A percentile compares a stretch with the other conserved stretches of the same genome.
phyloP scores from a whole-genome alignment of 1,284 basidiomycete genomes.

The Apiotrichum veenhuisii region DNA sequence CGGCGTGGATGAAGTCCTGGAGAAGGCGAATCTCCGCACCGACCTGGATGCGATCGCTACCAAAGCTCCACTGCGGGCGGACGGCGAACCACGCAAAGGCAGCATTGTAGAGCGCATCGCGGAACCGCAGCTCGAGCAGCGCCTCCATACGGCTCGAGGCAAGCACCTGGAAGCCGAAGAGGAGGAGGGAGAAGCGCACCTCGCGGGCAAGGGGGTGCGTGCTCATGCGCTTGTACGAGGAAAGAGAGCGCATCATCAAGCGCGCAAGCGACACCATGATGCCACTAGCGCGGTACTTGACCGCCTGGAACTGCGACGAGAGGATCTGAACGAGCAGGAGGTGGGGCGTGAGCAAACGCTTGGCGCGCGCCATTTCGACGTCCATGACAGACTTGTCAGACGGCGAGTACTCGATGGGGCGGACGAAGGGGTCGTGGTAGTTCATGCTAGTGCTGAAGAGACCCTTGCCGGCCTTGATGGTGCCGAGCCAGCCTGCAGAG shows the following conservation, averaged over 20 bases:
- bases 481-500: conserved; percentile 78
- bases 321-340: conserved; percentile 80
- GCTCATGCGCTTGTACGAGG: conserved; percentile 67
- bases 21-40: conserved; percentile 83
- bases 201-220: conserved; percentile 90
- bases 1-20: conserved; percentile 72
- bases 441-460: conserved; percentile 77
- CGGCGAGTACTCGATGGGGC: conserved; percentile 82
- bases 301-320: conserved; percentile 89
- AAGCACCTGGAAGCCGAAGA: conserved; percentile 90
- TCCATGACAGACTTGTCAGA: conserved; percentile 84
- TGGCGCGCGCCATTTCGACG: conserved; percentile 65
- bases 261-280: conserved; percentile 83
- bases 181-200: conserved; percentile 77
- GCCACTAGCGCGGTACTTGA: conserved; percentile 77
- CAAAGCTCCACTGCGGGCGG: conserved; percentile 92
- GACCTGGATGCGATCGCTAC: conserved; percentile 83
- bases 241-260: conserved; percentile 71
- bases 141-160: conserved; percentile 83
- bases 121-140: conserved; percentile 71
- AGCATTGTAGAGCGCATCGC: conserved; percentile 71
- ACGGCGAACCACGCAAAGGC: conserved; percentile 92
- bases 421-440: conserved; percentile 79
- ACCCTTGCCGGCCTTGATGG: conserved; percentile 71
- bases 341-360: conserved; percentile 76